Conservation (phyloP, 2,329 filamentous ascomycete genomes). For the Pezicula radicicola region DNA sequence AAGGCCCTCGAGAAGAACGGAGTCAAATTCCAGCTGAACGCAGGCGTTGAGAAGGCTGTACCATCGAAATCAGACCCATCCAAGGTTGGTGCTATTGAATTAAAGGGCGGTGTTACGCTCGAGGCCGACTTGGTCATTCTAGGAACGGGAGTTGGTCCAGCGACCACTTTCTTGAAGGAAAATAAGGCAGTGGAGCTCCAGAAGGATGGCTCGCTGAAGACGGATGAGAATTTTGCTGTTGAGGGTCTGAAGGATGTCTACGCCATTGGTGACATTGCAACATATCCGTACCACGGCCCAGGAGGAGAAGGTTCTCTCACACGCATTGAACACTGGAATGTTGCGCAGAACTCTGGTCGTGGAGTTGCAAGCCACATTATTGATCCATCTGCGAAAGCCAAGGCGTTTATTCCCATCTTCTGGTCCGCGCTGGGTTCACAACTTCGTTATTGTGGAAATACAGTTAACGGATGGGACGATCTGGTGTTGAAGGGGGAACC, state of each 20-base stretch:
- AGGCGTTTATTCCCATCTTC: slow-evolving; percentile 88
- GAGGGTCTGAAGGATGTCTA: slow-evolving; percentile 78
- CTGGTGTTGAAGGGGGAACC: slow-evolving; percentile 75
- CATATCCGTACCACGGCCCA: slow-evolving; percentile 90
- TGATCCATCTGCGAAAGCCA: slow-evolving; percentile 56
- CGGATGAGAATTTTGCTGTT: slow-evolving; percentile 77
- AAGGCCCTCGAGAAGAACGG: slow-evolving; percentile 78
- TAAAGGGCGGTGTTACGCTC: slow-evolving; percentile 83
- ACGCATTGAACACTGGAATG: slow-evolving; percentile 98
- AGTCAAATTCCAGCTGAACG: slow-evolving; percentile 82
- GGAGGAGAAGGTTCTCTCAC: slow-evolving; percentile 70
- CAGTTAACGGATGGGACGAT: slow-evolving; percentile 79
- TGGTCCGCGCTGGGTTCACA: slow-evolving; percentile 93
- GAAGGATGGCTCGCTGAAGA: slow-evolving; percentile 80
- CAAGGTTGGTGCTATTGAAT: slow-evolving; percentile 74
- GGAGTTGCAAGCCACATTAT: slow-evolving; percentile 75
- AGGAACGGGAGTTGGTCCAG: slow-evolving; percentile 83
- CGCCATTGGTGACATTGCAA: slow-evolving; percentile 92
- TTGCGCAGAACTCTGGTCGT: slow-evolving; percentile 89
- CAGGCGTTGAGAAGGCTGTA: slow-evolving; percentile 78
- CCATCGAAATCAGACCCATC: slow-evolving; percentile 64
- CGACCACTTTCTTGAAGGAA: slow-evolving; percentile 76
- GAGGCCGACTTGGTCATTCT: slow-evolving; percentile 88
- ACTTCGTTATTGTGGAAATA: slow-evolving; percentile 90
- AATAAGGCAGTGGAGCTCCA: slow-evolving; percentile 70